Evolutionary conservation across 148 eudicot genomes (phyloP), one percentile per base, ranked within the genome.

Genomic region (Rhododendron griersonianum): DNA sequence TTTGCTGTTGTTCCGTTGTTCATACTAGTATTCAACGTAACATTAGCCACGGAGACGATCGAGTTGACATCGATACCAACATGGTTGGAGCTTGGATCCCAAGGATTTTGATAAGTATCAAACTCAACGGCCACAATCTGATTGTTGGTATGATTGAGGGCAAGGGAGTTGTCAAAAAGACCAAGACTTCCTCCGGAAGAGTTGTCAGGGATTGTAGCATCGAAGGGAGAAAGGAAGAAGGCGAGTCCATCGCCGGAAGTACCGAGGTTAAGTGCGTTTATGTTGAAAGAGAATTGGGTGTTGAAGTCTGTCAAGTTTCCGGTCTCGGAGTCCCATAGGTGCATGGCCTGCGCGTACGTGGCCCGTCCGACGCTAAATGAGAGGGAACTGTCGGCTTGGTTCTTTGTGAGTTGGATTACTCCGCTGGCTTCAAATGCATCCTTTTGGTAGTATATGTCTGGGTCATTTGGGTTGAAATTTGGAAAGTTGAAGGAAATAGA

Each of bases 241-340:
- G 41, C 7, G 3, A 71, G 39, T 71, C 76, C 76, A 11, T 71
- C 39, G 5, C 39, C 76, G 7, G 9, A 0, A 30, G 1, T 1
- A 14, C 0, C 1, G 18, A 5, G 2, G 19, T 71, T 5, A 30
- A 1, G 0, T 71, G 39, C 7, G 0, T 0, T 30, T 13, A 71
- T 71, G 39, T 0, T 30, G 39, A 71, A 71, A 30, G 76, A 30
- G 39, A 71, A 71, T 13, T 71, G 76, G 5, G 76, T 71, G 41
- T 71, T 71, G 76, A 71, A 71, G 18, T 71, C 76, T 13, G 76
- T 71, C 19, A 71, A 71, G 0, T 28, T 71, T 71, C 76, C 4
- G 0, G 76, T 71, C 14, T 71, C 1, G 8, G 35, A 28, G 76
- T 71, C 76, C 76, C 76, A 71, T 13, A 71, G 2, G 76, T 28